Evolutionary conservation across 352 stramenopile genomes (phyloP).

Genomic region (Saprolegnia diclina): DNA sequence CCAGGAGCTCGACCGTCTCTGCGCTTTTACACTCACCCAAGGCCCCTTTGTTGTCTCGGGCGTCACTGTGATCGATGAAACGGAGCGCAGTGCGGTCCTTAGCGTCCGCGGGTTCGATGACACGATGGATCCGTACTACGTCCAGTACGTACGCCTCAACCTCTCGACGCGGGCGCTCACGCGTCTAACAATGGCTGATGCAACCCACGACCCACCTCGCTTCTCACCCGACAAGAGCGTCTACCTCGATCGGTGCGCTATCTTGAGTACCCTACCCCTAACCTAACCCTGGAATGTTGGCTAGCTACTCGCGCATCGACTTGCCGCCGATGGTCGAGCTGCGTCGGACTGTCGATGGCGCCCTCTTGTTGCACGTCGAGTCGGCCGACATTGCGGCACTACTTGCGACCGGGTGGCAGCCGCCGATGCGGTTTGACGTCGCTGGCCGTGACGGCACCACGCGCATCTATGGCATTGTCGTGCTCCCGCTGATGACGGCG

Average conservation of each 20-base stretch:
- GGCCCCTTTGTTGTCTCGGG: constrained; percentile 8
- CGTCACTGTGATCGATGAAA: not conserved
- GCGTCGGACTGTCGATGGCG: constrained; percentile 4
- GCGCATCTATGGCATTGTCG: constrained; percentile 20
- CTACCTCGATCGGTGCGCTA: constrained; percentile 9
- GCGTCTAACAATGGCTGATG: not conserved
- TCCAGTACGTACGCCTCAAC: constrained; percentile 11
- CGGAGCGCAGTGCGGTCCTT: not conserved
- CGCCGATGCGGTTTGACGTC: not conserved
- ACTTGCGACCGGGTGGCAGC: not conserved
- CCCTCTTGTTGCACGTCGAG: not conserved
- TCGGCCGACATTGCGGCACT: not conserved
- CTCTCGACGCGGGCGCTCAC: not conserved
- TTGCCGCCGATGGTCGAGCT: constrained; percentile 14
- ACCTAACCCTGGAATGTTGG: not conserved
- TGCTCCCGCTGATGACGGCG: constrained; percentile 3
- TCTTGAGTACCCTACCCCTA: not conserved
- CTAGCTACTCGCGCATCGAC: constrained; percentile 21
- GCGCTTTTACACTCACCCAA: not conserved
- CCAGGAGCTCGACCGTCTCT: not conserved
- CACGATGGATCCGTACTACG: constrained; percentile 16
- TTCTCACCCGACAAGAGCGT: constrained; percentile 8
- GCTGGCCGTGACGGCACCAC: constrained; percentile 9
- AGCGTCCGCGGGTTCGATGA: not conserved
- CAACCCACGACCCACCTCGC: not conserved